phyloP scores from a whole-genome alignment of 257 asterid genomes.

The Capsicum baccatum region DNA sequence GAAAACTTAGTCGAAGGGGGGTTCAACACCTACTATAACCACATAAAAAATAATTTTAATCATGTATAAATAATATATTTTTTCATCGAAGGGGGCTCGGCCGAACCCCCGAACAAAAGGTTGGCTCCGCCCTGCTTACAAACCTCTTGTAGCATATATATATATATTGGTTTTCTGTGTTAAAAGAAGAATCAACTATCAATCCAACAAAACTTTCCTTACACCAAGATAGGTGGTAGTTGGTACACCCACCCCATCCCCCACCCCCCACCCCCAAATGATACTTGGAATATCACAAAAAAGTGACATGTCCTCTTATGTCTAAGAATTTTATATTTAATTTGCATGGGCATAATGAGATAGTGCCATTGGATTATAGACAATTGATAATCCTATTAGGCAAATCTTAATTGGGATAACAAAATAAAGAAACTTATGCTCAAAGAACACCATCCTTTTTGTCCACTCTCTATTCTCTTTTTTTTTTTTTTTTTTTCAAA shows the following conservation, averaged over 20 bases:
- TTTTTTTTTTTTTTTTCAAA: background rate
- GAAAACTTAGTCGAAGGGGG: no score
- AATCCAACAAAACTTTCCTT: slow-evolving; percentile 16
- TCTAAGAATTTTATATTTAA: slow-evolving; percentile 13
- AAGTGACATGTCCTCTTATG: background rate
- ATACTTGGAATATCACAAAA: slow-evolving; percentile 1
- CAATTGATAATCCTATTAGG: background rate
- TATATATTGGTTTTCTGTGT: background rate
- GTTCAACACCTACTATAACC: no score
- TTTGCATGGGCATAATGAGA: slow-evolving; percentile 25
- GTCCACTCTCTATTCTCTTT: background rate
- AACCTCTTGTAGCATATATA: background rate
- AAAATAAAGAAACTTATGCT: slow-evolving; percentile 6
- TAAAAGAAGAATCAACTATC: slow-evolving; percentile 16
- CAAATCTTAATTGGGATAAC: background rate
- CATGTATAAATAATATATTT: no score
- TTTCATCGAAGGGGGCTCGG: no score
- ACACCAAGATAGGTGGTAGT: background rate
- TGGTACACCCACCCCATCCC: background rate
- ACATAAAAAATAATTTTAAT: no score
- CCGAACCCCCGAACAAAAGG: no score
- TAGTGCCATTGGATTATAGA: background rate
- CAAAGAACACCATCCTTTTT: background rate
- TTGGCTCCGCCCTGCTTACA: background rate
- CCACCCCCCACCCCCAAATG: background rate